Evolutionary conservation across 2,329 filamentous ascomycete genomes (phyloP).

Genomic region (Leptographium wingfieldii): DNA sequence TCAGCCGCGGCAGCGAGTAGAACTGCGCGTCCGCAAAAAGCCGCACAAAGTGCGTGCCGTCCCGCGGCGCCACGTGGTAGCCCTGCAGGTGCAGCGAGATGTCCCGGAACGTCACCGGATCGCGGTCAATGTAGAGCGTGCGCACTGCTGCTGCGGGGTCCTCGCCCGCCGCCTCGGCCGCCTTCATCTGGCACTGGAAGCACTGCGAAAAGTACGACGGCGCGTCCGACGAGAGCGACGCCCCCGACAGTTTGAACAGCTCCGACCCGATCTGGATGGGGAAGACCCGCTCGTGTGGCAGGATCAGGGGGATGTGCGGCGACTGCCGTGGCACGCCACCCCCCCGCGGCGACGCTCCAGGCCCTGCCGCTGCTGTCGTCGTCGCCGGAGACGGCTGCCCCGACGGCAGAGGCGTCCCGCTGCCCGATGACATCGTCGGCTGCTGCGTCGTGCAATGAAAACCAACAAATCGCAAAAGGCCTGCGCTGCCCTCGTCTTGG

Average conservation of each 20-base stretch:
- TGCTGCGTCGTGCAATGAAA: no score
- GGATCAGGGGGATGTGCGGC: slow-evolving; percentile 38
- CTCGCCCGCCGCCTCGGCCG: slow-evolving; percentile 31
- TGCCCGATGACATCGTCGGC: not conserved
- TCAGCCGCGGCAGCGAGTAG: slow-evolving; percentile 69
- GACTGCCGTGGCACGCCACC: not conserved
- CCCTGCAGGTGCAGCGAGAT: slow-evolving; percentile 86
- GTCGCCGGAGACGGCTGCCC: not conserved
- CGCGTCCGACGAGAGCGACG: slow-evolving; percentile 64
- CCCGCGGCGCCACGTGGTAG: slow-evolving; percentile 71
- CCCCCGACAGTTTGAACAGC: slow-evolving; percentile 60
- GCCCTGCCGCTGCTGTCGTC: not conserved
- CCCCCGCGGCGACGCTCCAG: no score
- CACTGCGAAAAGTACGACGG: slow-evolving; percentile 95
- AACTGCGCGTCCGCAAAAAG: slow-evolving; percentile 93
- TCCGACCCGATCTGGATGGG: slow-evolving; percentile 62
- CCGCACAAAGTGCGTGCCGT: slow-evolving; percentile 80
- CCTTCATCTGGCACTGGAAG: slow-evolving; percentile 69
- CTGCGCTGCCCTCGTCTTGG: no score
- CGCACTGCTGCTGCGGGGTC: slow-evolving; percentile 41
- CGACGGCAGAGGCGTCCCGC: not conserved
- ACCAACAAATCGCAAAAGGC: not conserved
- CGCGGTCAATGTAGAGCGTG: slow-evolving; percentile 89
- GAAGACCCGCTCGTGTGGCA: slow-evolving; percentile 61
- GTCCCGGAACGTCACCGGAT: slow-evolving; percentile 77